A percentile compares a stretch with the other conserved stretches of the same genome.
These are phyloP conservation scores for Zangia roseola DNA, from an alignment of 768 basidiomycete genomes.

Conservation along the genomic window DNA sequence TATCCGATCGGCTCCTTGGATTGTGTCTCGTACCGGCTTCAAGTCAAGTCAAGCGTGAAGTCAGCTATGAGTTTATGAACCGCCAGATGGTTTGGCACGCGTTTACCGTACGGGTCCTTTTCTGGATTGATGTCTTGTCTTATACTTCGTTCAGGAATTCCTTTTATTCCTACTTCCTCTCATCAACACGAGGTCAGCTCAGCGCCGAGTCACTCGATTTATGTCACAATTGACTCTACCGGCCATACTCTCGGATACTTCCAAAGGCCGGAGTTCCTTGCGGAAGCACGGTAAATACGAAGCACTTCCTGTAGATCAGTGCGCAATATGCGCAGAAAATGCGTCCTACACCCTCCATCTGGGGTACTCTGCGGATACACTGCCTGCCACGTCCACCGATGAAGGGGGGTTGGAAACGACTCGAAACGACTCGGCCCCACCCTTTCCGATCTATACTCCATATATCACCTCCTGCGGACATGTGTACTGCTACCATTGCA, in stretches of 20 bases:
- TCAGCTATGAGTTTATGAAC: conserved; percentile 99
- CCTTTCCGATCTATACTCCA: conserved; percentile 74
- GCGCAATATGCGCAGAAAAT: conserved; percentile 87
- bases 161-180: conserved; percentile 89
- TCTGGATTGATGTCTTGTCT: not conserved
- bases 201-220: conserved; percentile 49
- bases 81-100: conserved; percentile 99
- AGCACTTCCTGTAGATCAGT: conserved; percentile 69
- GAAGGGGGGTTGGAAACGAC: conserved; percentile 14
- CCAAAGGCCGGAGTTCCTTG: conserved; percentile 10
- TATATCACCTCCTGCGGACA: conserved; percentile 85
- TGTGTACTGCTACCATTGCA: conserved; percentile 91
- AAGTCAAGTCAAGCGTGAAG: conserved; percentile 68
- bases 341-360: conserved; percentile 59
- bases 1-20: conserved; percentile 73
- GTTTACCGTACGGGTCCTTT: conserved; percentile 70
- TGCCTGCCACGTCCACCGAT: conserved; percentile 32
- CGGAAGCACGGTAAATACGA: conserved; percentile 60
- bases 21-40: conserved; percentile 76
- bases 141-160: conserved; percentile 74
- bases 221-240: conserved; percentile 20
- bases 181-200: conserved; percentile 64
- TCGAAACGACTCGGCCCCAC: conserved; percentile 38
- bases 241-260: conserved; percentile 35
- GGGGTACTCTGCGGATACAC: conserved; percentile 50